Evolutionary conservation across 768 basidiomycete species (phyloP).

Genomic region (Trametes sanguinea): DNA sequence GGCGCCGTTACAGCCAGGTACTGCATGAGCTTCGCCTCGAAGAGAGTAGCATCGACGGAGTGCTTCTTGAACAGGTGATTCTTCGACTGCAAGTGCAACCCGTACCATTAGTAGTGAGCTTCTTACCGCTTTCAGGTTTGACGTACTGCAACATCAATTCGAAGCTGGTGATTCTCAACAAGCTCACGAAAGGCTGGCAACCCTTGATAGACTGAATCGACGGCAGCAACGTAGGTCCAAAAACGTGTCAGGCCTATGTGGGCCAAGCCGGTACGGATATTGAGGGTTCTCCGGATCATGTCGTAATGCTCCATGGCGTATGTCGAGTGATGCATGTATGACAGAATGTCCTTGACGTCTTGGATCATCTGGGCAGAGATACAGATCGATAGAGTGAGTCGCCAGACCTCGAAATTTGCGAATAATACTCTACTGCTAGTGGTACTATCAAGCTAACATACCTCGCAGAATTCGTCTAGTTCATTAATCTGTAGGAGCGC

Average conservation of each 20-base stretch:
- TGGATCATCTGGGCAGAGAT: neutral
- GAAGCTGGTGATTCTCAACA: neutral
- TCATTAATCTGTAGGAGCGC: conserved; percentile 1
- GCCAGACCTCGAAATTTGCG: too few relatives aligned
- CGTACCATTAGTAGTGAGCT: neutral
- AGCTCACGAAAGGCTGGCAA: neutral
- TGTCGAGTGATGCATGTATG: conserved; percentile 2
- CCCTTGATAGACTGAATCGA: neutral
- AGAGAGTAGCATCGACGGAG: neutral
- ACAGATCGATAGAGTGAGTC: neutral
- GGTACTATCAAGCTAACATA: neutral
- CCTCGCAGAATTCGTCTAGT: conserved; percentile 1
- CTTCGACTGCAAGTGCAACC: neutral
- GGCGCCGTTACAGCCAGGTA: neutral
- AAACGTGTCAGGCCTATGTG: neutral
- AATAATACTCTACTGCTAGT: too few relatives aligned
- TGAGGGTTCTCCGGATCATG: neutral
- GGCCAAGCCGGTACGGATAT: neutral
- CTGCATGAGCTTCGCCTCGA: neutral
- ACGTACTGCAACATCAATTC: neutral
- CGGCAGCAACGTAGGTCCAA: neutral
- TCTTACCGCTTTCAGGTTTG: too few relatives aligned
- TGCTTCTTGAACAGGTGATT: neutral
- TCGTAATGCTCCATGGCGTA: conserved; percentile 7
- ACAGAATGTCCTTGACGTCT: neutral